Base-by-base conservation (phyloP, 2,329 filamentous ascomycete species). In the Paracorniculantispora psalliotae region DNA sequence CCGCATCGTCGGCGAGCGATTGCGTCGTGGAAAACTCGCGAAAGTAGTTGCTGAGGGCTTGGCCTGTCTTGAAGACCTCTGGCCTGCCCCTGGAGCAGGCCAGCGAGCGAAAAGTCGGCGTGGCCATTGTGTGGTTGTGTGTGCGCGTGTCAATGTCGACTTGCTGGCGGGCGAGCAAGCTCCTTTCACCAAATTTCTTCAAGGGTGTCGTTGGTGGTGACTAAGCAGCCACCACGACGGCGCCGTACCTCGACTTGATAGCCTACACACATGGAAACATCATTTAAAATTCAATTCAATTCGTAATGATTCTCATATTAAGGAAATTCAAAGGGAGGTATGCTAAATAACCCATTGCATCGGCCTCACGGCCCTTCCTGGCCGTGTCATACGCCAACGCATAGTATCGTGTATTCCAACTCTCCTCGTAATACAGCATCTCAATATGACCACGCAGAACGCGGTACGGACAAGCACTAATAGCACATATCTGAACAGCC, bases 21-120 rank as follows among this genome's bases (percentile, higher is more conserved):
- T 71, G 71, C 21, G 73, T 71, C 44, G 74, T 76, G 50, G 75
- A 76, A 64, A 76, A 74, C 59, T 69, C 65, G 47, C 70, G 71
- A 57, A 73, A 67, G 63, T 69, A 75, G 43, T 61, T 69, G 64
- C 61, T 68, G 47, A 74, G 61, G 37, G 70, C 65, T 30, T 69
- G 60, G 9, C 67, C 69, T 58, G 63, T 67, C 64, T 68, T 68
- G 59, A 68, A 63, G 46, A 71, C 62, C 63, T 74, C 71, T 30
- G 70, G 70, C 65, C 69, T 68, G 62, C 72, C 67, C 55, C 72
- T 72, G 61, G 64, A 65, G 63, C 69, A 71, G 51, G 69, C 68
- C 37, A 58, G 28, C 64, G 73, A 75, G 66, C 73, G 73, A 56
- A 77, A 67, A 43, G 69, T 68, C 64, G 73, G 72, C 43, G 69